Conservation (phyloP, 805 yeast genomes). For the Lipomyces sp. region DNA sequence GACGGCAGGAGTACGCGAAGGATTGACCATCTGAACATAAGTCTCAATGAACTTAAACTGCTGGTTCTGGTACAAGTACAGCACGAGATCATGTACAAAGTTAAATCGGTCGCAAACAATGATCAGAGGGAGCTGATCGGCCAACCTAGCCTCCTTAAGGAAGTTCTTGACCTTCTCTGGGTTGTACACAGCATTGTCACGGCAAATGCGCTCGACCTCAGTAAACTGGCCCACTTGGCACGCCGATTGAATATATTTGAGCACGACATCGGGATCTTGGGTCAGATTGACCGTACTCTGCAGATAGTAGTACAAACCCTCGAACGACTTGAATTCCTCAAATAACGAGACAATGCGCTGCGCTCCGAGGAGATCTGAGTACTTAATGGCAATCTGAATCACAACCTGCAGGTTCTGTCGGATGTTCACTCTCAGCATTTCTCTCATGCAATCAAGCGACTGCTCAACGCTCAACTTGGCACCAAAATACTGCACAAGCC, state of each 20-base stretch:
- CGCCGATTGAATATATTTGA: conserved; percentile 94
- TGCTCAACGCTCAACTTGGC: conserved; percentile 87
- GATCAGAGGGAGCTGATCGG: conserved; percentile 94
- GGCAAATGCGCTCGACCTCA: conserved; percentile 94
- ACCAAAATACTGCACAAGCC: conserved; percentile 92
- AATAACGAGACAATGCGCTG: conserved; percentile 82
- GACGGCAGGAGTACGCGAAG: conserved; percentile 94
- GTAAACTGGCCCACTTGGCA: conserved; percentile 85
- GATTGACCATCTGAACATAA: conserved; percentile 96
- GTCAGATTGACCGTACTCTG: conserved; percentile 91
- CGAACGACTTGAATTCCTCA: conserved; percentile 89
- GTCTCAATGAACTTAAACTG: conserved; percentile 96
- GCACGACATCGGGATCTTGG: conserved; percentile 92
- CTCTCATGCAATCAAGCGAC: conserved; percentile 82
- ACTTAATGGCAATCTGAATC: conserved; percentile 95
- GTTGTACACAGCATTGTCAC: conserved; percentile 91
- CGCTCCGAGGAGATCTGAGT: conserved; percentile 91
- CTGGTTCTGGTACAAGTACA: conserved; percentile 93
- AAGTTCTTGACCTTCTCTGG: conserved; percentile 98
- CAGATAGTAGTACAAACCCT: conserved; percentile 92
- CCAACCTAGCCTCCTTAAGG: conserved; percentile 89
- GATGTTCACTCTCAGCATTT: conserved; percentile 76
- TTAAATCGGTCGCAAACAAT: conserved; percentile 93
- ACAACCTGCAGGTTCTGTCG: conserved; percentile 90
- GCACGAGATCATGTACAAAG: conserved; percentile 89